Evolutionary conservation across 148 eudicot species (phyloP), one percentile per base, ranked within the genome.

Genomic region (Camellia lanceoleosa): DNA sequence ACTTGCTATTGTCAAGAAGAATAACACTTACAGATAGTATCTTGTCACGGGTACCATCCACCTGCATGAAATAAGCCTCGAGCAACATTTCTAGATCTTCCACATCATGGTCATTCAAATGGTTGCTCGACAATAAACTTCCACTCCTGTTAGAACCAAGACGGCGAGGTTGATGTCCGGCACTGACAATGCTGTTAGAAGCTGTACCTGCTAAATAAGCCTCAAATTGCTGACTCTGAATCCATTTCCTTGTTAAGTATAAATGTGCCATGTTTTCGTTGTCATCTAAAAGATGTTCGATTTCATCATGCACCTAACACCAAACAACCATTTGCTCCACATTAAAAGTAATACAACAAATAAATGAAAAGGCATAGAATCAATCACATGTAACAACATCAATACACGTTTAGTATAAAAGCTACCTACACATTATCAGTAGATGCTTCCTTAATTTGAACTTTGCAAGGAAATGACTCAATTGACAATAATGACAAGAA

Each of bases 21-120:
- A 43, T 43, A 69, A 76, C 74, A 87, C 99, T 93, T 75, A 94
- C 99, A 79, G 97, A 94, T 51, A 96, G 78, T 82, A 96, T 96
- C 82, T 94, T 96, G 88, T 96, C 92, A 61, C 97, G 91, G 66
- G 95, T 94, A 66, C 98, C 95, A 85, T 94, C 98, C 83, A 96
- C 79, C 84, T 96, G 99, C 97, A 92, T 94, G 87, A 94, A 96
- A 87, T 92, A 96, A 69, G 98, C 97, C 88, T 92, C 98, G 51
- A 95, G 88, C 81, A 95, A 86, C 97, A 95, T 95, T 82, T 95
- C 99, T 73, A 95, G 87, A 84, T 95, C 99, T 79, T 96, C 99
- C 79, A 93, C 98, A 77, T 96, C 94, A 71, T 89, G 79, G 61
- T 89, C 91, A 79, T 88, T 74, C 69, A 79, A 69, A 81, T 90